These are phyloP conservation scores for Moesziomyces globuligerus DNA, from an alignment of 1,284 basidiomycete species.

Conservation along the genomic window DNA sequence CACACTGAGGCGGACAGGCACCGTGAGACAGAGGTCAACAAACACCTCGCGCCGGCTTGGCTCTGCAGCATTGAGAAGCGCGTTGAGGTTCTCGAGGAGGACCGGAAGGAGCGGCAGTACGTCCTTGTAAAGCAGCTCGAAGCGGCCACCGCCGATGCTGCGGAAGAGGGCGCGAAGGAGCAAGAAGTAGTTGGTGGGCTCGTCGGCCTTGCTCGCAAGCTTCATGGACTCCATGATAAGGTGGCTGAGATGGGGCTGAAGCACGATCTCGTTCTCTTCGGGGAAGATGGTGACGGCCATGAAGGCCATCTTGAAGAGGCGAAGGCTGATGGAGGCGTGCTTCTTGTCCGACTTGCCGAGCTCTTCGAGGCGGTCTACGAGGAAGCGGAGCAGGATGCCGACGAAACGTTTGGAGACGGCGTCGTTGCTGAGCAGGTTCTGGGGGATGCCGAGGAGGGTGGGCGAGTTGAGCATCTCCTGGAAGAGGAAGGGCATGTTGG, in stretches of 20 bases:
- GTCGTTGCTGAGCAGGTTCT: constrained; percentile 86
- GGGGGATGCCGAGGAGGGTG: constrained; percentile 84
- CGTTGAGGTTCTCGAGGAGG: constrained; percentile 92
- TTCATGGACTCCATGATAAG: constrained; percentile 98
- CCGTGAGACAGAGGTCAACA: constrained; percentile 96
- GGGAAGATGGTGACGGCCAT: constrained; percentile 85
- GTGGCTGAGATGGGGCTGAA: constrained; percentile 90
- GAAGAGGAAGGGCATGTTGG: constrained; percentile 61
- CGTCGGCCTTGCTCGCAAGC: constrained; percentile 87
- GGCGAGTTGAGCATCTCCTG: constrained; percentile 72
- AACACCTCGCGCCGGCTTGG: constrained; percentile 70
- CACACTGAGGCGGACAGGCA: constrained; percentile 93
- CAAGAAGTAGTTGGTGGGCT: constrained; percentile 92
- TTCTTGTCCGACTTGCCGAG: constrained; percentile 86
- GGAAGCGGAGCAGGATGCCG: constrained; percentile 87
- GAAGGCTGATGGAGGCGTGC: constrained; percentile 78
- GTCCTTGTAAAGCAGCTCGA: constrained; percentile 95
- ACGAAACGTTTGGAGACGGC: constrained; percentile 88
- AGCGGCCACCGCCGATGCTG: constrained; percentile 95
- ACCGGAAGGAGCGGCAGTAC: constrained; percentile 95
- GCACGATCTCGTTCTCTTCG: constrained; percentile 84
- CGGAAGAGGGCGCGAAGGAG: constrained; percentile 94
- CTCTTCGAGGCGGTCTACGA: constrained; percentile 81
- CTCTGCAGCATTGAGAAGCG: constrained; percentile 65
- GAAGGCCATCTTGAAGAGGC: constrained; percentile 97